Conservation (phyloP, 1,284 basidiomycete genomes). For the Tylopilus orsonianus region DNA sequence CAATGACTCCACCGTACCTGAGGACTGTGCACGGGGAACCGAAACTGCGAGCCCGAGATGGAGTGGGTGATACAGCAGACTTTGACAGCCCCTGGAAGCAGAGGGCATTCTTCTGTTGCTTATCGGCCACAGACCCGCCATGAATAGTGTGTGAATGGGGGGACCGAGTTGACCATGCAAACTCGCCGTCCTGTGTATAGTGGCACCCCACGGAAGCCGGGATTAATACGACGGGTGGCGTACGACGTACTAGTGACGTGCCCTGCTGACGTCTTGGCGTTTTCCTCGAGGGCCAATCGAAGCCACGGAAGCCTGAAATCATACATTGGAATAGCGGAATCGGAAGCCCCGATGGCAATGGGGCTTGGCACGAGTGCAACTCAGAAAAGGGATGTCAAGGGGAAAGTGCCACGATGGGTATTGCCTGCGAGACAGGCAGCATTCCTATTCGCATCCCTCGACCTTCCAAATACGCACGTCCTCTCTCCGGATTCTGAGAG, state of each 20-base stretch:
- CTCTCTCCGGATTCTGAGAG: constrained; percentile 14
- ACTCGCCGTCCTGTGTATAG: constrained; percentile 16
- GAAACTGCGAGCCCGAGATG: constrained; percentile 13
- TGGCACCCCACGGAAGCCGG: constrained; percentile 15
- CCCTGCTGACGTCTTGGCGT: constrained; percentile 13
- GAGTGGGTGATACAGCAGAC: not conserved
- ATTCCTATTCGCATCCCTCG: constrained; percentile 11
- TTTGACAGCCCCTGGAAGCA: constrained; percentile 12
- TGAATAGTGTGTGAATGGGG: constrained; percentile 14
- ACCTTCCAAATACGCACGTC: constrained; percentile 22
- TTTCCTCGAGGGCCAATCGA: constrained; percentile 24
- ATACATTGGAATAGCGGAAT: constrained; percentile 24
- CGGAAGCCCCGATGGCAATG: constrained; percentile 33
- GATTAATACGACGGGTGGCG: constrained; percentile 15
- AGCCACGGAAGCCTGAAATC: constrained; percentile 17
- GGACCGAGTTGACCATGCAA: constrained; percentile 1
- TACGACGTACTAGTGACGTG: not conserved
- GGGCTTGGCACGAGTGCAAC: constrained; percentile 25
- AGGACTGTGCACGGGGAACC: constrained; percentile 2
- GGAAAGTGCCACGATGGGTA: constrained; percentile 8
- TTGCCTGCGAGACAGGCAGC: constrained; percentile 14
- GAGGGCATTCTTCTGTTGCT: constrained; percentile 6
- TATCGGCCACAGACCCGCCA: constrained; percentile 3
- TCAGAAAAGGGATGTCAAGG: constrained; percentile 24
- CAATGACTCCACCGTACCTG: constrained; percentile 1